Evolutionary conservation across 768 basidiomycete genomes (phyloP).

Genomic region (Boletales sp.): DNA sequence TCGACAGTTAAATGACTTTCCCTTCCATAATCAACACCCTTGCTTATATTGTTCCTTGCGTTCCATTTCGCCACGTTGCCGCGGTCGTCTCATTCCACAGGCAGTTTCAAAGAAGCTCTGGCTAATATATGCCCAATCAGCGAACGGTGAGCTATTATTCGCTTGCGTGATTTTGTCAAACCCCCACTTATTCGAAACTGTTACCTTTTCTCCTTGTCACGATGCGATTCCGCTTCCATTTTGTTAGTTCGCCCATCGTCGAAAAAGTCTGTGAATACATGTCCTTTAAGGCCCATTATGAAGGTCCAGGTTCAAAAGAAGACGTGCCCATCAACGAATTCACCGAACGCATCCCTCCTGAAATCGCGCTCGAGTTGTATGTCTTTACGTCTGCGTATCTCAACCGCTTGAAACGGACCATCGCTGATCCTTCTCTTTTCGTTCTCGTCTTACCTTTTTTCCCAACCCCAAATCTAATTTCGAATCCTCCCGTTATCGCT

Average conservation of each 20-base stretch:
- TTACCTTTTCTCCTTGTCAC: not conserved
- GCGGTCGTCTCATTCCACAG: constrained; percentile 33
- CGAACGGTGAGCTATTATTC: constrained; percentile 55
- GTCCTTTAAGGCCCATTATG: constrained; percentile 77
- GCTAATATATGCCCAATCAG: constrained; percentile 66
- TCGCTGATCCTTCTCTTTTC: not conserved
- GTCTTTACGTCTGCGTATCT: constrained; percentile 27
- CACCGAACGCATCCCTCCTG: constrained; percentile 77
- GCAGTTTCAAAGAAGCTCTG: constrained; percentile 70
- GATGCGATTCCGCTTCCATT: not conserved
- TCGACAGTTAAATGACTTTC: constrained; percentile 48
- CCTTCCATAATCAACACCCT: constrained; percentile 5
- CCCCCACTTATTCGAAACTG: not conserved
- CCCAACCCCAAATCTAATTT: constrained; percentile 4
- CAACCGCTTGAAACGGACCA: too few relatives aligned
- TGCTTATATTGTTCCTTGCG: constrained; percentile 11
- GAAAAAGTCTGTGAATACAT: constrained; percentile 92
- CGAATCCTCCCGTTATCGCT: not conserved
- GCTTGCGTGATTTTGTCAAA: not conserved
- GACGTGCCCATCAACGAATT: constrained; percentile 77
- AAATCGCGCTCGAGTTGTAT: constrained; percentile 86
- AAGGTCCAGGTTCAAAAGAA: constrained; percentile 65
- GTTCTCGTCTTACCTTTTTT: not conserved
- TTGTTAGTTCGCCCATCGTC: constrained; percentile 59
- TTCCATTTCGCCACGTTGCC: constrained; percentile 8